Evolutionary conservation across 306 rosid genomes (phyloP).

Genomic region (Arachis hypogaea): DNA sequence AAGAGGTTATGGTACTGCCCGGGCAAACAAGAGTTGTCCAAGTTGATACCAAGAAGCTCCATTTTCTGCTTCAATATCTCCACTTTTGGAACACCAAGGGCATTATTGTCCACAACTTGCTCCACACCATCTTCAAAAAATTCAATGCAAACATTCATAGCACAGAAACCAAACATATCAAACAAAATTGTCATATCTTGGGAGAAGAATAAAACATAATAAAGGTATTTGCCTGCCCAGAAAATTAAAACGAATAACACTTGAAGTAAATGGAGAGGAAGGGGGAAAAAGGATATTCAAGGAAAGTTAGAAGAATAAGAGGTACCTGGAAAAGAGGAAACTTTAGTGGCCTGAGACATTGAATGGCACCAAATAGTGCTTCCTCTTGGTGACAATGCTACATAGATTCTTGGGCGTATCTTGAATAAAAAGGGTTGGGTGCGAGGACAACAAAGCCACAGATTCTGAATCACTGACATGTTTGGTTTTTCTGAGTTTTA

Average conservation of each 20-base stretch:
- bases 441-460: constrained; percentile 42
- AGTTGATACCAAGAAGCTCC: constrained; percentile 66
- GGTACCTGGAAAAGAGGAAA: constrained; percentile 36
- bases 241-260: constrained; percentile 1
- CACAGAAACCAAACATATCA: constrained; percentile 8
- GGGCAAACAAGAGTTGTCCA: constrained; percentile 60
- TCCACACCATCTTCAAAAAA: constrained; percentile 46
- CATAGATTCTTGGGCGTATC: constrained; percentile 36
- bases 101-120: constrained; percentile 39
- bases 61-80: constrained; percentile 62
- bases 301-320: constrained; percentile 1
- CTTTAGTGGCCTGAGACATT: constrained; percentile 32
- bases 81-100: constrained; percentile 42
- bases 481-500: not conserved
- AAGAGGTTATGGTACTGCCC: constrained; percentile 61
- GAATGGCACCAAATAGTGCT: constrained; percentile 40
- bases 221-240: constrained; percentile 25
- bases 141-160: constrained; percentile 15
- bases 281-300: not conserved
- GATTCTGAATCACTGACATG: constrained; percentile 42
- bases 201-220: not conserved
- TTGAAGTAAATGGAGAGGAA: not conserved
- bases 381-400: constrained; percentile 6
- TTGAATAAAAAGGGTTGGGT: constrained; percentile 42
- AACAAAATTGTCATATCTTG: not conserved